Base-by-base conservation (phyloP, 139 green algal species). In the Chlorella sp. region DNA sequence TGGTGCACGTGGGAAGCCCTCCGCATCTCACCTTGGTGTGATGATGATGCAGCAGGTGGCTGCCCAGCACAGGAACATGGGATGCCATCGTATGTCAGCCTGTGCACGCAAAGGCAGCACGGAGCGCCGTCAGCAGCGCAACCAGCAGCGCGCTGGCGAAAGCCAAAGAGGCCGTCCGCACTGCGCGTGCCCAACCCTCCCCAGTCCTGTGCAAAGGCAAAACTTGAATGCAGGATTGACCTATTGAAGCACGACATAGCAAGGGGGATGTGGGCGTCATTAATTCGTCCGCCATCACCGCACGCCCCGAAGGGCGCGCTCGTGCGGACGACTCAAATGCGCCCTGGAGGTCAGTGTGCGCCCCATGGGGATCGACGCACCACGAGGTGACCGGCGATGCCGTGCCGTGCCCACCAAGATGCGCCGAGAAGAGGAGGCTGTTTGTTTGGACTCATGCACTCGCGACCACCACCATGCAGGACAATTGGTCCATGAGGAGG, bases 271-370 rank as follows among this genome's bases (percentile, higher is more conserved):
- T 69, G 22, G 6, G 35, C 35, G 62, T 26, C 66, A 42, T 24
- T 62, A 71, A 71, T 71, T 71, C 66, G 36, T 62, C 66, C 10
- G 36, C 35, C 35, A 35, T 62, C 66, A 71, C 32, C 5, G 32
- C 5, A 14, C n/a, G 35, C 42, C 42, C 42, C 42, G 42, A 10
- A 55, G 17, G 42, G 31, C 5, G 61, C 27, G 22, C 63, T 71
- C 66, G 5, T 5, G 27, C 36, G 29, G 26, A 71, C 36, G 66
- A 71, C 66, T 71, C 66, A 71, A 71, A 24, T 35, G 66, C 66
- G 10, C 35, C 66, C 23, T 65, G 20, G 22, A 30, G 5, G 26
- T 33, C 35, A 34, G 10, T 69, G 63, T 69, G 30, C 50, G 63
- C 63, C 32, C 32, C 63, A 29, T 69, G 32, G 63, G 63, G 63